Evolutionary conservation across 208 protist species (phyloP).

Genomic region (Endotrypanum monterogeii): DNA sequence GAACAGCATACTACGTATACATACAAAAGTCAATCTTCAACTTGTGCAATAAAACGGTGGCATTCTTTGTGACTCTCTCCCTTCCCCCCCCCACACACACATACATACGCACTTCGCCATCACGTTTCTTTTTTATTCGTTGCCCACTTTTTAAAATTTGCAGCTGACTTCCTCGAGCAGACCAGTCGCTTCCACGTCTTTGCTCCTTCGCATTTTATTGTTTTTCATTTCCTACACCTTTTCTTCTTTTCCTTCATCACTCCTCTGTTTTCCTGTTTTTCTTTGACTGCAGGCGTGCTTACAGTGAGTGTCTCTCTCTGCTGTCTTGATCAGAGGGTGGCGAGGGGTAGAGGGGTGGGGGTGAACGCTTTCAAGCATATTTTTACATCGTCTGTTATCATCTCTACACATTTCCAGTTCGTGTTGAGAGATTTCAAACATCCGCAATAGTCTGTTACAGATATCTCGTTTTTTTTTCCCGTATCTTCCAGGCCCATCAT

Average conservation of each 20-base stretch:
- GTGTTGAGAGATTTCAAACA: neutral
- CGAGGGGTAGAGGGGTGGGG: neutral
- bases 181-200: too few species aligned
- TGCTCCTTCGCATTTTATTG: too few species aligned
- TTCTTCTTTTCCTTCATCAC: neutral
- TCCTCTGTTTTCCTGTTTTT: neutral
- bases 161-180: neutral
- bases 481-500: neutral
- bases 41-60: neutral
- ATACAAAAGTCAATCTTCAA: neutral
- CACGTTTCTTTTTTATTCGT: neutral
- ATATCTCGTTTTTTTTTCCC: too few species aligned
- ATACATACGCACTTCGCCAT: neutral
- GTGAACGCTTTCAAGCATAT: neutral
- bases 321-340: neutral
- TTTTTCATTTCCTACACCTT: neutral
- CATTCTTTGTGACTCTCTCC: neutral
- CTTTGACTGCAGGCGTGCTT: neutral
- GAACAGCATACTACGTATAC: neutral
- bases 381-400: slow-evolving; percentile 6
- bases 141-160: neutral
- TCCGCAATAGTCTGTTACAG: too few species aligned
- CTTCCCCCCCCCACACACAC: too few species aligned
- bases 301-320: neutral
- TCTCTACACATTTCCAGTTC: neutral